Percentiles rank a stretch among this genome's conserved stretches.
Evolutionary conservation across 176 grass and related monocot genomes (phyloP).

Genomic region (Lolium rigidum): DNA sequence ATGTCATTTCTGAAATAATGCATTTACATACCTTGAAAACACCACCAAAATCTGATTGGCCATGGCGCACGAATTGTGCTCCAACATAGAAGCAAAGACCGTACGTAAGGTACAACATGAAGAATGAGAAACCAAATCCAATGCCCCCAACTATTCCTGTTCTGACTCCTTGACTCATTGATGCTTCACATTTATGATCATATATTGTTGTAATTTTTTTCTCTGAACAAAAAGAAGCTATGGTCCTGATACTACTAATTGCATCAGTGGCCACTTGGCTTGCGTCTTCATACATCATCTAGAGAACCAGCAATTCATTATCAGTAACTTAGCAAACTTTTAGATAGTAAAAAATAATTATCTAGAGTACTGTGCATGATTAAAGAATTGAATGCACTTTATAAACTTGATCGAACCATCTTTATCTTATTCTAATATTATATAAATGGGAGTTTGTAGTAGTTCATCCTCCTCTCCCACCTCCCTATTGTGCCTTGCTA

Average conservation of each 20-base stretch:
- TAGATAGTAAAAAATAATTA: too few relatives aligned
- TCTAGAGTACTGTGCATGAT: too few relatives aligned
- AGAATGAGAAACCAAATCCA: conserved; percentile 71
- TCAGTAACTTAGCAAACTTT: too few relatives aligned
- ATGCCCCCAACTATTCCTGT: conserved; percentile 58
- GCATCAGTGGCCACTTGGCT: conserved; percentile 76
- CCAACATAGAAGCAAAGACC: conserved; percentile 74
- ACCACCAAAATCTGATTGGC: conserved; percentile 47
- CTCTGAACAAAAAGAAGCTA: conserved; percentile 74
- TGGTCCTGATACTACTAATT: conserved; percentile 66
- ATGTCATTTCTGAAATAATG: neutral
- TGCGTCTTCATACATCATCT: conserved; percentile 78
- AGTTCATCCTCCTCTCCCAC: too few relatives aligned
- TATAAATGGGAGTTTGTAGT: too few relatives aligned
- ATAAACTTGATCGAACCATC: too few relatives aligned
- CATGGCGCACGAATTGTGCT: conserved; percentile 55
- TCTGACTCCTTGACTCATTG: conserved; percentile 59
- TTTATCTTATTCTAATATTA: too few relatives aligned
- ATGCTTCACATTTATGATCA: conserved; percentile 62
- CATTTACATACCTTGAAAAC: conserved; percentile 62
- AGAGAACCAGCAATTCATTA: neutral
- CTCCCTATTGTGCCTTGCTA: too few relatives aligned
- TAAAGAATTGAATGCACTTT: too few relatives aligned
- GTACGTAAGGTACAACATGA: conserved; percentile 62
- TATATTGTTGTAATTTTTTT: conserved; percentile 60